Conservation (phyloP, 768 basidiomycete species). For the Naganishia randhawae region DNA sequence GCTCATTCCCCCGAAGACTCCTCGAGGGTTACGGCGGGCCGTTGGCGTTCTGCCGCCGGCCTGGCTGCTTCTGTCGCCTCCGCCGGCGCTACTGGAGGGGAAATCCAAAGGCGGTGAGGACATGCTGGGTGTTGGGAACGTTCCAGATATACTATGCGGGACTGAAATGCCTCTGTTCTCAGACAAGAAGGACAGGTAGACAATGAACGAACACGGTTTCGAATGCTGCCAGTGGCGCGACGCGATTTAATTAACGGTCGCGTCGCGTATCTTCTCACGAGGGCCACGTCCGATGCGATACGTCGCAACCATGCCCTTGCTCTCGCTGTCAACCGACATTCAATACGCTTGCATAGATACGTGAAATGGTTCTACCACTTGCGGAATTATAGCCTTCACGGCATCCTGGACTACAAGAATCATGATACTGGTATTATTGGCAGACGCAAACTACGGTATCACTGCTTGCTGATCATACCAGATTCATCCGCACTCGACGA, state of each 20-base stretch:
- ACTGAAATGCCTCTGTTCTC: neutral
- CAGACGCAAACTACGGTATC: neutral
- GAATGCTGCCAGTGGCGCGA: neutral
- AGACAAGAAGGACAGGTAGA: neutral
- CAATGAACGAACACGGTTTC: neutral
- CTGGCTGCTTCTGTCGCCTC: slow-evolving; percentile 31
- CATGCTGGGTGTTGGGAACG: slow-evolving; percentile 10
- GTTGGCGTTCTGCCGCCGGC: slow-evolving; percentile 19
- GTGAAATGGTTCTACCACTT: neutral
- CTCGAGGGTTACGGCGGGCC: slow-evolving; percentile 15
- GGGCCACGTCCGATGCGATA: neutral
- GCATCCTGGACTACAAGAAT: neutral
- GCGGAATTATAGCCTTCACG: neutral
- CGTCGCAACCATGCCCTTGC: neutral
- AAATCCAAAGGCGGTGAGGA: slow-evolving; percentile 51
- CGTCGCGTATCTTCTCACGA: slow-evolving; percentile 2
- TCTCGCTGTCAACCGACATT: neutral
- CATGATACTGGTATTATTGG: neutral
- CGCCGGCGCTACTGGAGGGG: slow-evolving; percentile 48
- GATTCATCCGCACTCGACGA: neutral
- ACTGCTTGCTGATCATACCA: neutral
- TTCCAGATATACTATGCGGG: neutral
- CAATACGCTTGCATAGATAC: too few relatives aligned
- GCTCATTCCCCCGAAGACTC: slow-evolving; percentile 5
- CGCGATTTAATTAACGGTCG: neutral